Percentiles rank a stretch among this genome's conserved stretches.
These are phyloP conservation scores for Neoboletus magnificus DNA, from an alignment of 768 basidiomycete species.

Conservation along the genomic window DNA sequence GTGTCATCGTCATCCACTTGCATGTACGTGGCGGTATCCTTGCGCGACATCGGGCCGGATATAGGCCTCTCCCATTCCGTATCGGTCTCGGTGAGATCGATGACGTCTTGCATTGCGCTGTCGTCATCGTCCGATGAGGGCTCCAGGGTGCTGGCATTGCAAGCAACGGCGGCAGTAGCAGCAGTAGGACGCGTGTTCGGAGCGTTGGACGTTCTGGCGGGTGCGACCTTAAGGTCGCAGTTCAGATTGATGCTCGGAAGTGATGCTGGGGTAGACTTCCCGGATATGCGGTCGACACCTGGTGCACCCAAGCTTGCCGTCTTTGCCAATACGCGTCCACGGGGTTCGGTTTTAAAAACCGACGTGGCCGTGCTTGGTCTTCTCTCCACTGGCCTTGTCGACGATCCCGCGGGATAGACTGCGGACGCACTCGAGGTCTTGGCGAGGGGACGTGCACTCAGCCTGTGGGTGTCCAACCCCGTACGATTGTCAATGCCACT, in stretches of 20 bases:
- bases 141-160: not conserved
- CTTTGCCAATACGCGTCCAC: slow-evolving; percentile 5
- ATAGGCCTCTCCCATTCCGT: slow-evolving; percentile 11
- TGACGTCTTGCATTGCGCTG: slow-evolving; percentile 13
- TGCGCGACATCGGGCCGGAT: not conserved
- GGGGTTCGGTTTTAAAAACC: not conserved
- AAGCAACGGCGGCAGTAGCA: too few relatives aligned
- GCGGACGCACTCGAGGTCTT: slow-evolving; percentile 19
- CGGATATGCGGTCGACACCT: not conserved
- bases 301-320: slow-evolving; percentile 1
- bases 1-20: slow-evolving; percentile 14
- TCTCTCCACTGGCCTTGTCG: not conserved
- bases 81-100: slow-evolving; percentile 24
- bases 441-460: slow-evolving; percentile 2
- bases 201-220: not conserved
- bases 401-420: not conserved
- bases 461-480: not conserved
- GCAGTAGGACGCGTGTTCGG: not conserved
- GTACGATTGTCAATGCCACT: not conserved
- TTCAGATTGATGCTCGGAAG: slow-evolving; percentile 13
- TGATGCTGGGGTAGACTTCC: slow-evolving; percentile 12
- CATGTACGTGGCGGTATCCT: slow-evolving; percentile 10
- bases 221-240: slow-evolving; percentile 1
- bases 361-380: not conserved
- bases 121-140: slow-evolving; percentile 1